A percentile compares a stretch with the other conserved stretches of the same genome.
Evolutionary conservation across 1,284 basidiomycete species (phyloP).

Genomic region (Cryptococcus hybrid): DNA sequence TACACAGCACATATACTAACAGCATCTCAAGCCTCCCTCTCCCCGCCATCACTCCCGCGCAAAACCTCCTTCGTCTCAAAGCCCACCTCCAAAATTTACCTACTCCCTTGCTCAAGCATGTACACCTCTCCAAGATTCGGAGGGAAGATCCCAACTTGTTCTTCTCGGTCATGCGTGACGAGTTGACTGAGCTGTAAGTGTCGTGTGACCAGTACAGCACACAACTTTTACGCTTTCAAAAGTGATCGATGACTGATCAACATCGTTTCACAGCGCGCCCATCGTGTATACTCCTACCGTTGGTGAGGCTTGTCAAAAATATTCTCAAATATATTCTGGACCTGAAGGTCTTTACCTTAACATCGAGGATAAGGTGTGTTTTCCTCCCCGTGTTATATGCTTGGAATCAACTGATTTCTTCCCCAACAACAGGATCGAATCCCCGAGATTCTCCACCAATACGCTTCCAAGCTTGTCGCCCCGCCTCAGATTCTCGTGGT

Average conservation of each 20-base stretch:
- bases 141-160: constrained; percentile 42
- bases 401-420: background rate
- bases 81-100: constrained; percentile 36
- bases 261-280: no score
- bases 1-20: background rate
- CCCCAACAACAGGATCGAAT: constrained; percentile 32
- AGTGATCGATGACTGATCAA: no score
- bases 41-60: constrained; percentile 22
- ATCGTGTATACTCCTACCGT: constrained; percentile 78
- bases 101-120: constrained; percentile 42
- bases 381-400: background rate
- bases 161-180: constrained; percentile 40
- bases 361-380: constrained; percentile 71
- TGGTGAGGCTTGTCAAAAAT: constrained; percentile 85
- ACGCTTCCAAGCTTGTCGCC: constrained; percentile 57
- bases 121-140: constrained; percentile 39
- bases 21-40: constrained; percentile 6
- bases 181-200: constrained; percentile 43
- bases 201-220: background rate
- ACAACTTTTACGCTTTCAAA: no score
- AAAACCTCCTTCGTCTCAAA: constrained; percentile 43
- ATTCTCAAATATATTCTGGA: constrained; percentile 74
- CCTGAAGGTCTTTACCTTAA: constrained; percentile 74
- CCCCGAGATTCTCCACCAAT: constrained; percentile 41
- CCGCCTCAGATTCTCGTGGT: constrained; percentile 81